Base-by-base conservation (phyloP, 1,139 yeast species). In the Wickerhamiella pararugosa region DNA sequence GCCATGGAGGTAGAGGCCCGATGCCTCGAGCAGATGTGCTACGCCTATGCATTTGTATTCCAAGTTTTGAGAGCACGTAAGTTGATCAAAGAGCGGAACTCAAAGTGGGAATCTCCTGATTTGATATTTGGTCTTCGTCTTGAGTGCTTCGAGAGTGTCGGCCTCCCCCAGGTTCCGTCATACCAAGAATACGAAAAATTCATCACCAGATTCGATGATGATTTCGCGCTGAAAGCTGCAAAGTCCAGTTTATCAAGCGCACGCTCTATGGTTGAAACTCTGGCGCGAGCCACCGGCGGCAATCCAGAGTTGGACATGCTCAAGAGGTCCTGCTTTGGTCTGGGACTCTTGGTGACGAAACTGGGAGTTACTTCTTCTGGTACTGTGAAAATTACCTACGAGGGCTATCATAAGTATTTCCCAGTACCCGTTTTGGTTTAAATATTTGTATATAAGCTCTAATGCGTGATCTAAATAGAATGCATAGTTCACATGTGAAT, bases 91-190 rank as follows among this genome's bases (percentile, higher is more conserved):
- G 59, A 62, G 0, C 70, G 75, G 6, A 50, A 57, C 4, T 57
- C 62, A 36, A 59, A 64, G 21, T 61, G 65, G 34, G 64, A 74
- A 7, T 54, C 65, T 8, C 66, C 69, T 37, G 75, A 75, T 47
- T 55, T 69, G 34, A 60, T 78, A n/a, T 83, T 70, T 57, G 65
- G 71, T 25, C 62, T 86, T 37, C 70, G 95, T 49, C 73, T 86
- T 71, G 86, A 84, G 56, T 78, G 93, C 2, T 84, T 82, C 64
- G 74, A 82, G 11, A 72, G 87, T 0, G 79, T 87, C 11, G 95
- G 94, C 0, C 77, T 77, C 5, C 96, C 97, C 0, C 69, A 67
- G 29, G 56, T 71, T 41, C 82, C 90, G 3, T 57, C 64, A 0
- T 78, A 62, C 52, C 57, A 60, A 25, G 53, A 50, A 34, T 51